Base-by-base conservation (phyloP, 1,139 yeast genomes). In the Geotrichum klebahnii region DNA sequence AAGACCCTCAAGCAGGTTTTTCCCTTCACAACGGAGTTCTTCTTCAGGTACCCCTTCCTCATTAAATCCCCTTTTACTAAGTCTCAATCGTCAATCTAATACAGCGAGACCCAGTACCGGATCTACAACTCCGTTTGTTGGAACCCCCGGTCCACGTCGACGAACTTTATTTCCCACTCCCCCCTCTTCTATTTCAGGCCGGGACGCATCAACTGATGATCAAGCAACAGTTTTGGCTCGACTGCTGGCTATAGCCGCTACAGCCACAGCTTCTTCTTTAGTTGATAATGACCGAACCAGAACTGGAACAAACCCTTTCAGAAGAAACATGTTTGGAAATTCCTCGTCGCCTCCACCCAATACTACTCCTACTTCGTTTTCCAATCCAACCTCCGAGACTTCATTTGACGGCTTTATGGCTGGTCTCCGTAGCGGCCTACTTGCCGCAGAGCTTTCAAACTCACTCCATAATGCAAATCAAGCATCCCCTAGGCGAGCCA, bases 181-280 rank as follows among this genome's bases (percentile, higher is more conserved):
- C n/a, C 8, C 34, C 16, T 16, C 34, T 10, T 9, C 12, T n/a
- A 16, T 12, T 5, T 5, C 34, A n/a, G 34, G 34, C 9, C 5
- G 45, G 9, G 46, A 44, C n/a, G 29, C 28, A 57, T 57, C 52
- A 4, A 50, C 56, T 14, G 70, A 67, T 44, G 62, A 67, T 44
- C 78, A 75, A 50, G 68, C 75, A 1, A 68, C 70, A 9, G 67
- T 73, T 67, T 61, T 75, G 10, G 70, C 78, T 1, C 63, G 77
- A 28, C 57, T 75, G 17, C 56, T 75, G 38, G 75, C 75, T 20
- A 62, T 72, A 17, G 78, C 78, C 0, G 77, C 79, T 0, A 67
- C 73, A 1, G 74, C 76, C 4, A 74, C 79, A 0, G 75, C 76
- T 1, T 61, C 63, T 2, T 67, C 75, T 3, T 57, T 75, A 5